Evolutionary conservation across 345 rosid genomes (phyloP), one percentile per base, ranked within the genome.

Genomic region (Raphanus raphanistrum): DNA sequence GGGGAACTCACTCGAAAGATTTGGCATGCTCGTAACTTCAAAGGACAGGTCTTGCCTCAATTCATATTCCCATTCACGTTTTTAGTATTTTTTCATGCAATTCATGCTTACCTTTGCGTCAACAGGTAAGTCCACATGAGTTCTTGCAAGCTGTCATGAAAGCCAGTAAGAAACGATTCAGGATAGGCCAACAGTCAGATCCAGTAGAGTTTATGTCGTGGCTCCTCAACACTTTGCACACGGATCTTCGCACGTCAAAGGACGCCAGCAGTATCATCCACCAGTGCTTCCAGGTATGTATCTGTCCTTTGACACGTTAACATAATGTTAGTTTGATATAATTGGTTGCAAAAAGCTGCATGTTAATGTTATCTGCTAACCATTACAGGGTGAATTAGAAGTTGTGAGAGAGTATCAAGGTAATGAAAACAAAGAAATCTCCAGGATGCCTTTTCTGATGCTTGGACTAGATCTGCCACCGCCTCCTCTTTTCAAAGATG

Each of bases 111-210:
- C 59, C 16, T 71, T 69, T 71, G 36, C 33, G 8, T 80, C 45
- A 80, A 70, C 88, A 95, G 99, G 99, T 93, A 71, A 96, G 99
- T 73, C 99, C 99, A n/a, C 99, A 96, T 76, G 99, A 96, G 76
- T 96, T 96, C 85, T 89, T 96, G 70, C 97, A 96, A 84, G 97
- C 99, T 67, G 96, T 96, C 67, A 96, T 93, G 99, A 93, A 96
- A 85, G 92, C 90, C 38, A 96, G 99, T 75, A 89, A 90, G 78
- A 96, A 96, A 73, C 79, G 88, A 27, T 96, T 93, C 76, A 90
- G 96, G 63, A 96, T 93, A 59, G 99, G 98, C 29, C 87, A 74
- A 45, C 98, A 90, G 82, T 93, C 98, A 54, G 98, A 96, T 72
- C 99, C 99, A 4, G 93, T 96, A 38, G 98, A 96, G 78, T 96